phyloP scores from a whole-genome alignment of 2,329 filamentous ascomycete species.

The Pseudopyricularia cyperi region DNA sequence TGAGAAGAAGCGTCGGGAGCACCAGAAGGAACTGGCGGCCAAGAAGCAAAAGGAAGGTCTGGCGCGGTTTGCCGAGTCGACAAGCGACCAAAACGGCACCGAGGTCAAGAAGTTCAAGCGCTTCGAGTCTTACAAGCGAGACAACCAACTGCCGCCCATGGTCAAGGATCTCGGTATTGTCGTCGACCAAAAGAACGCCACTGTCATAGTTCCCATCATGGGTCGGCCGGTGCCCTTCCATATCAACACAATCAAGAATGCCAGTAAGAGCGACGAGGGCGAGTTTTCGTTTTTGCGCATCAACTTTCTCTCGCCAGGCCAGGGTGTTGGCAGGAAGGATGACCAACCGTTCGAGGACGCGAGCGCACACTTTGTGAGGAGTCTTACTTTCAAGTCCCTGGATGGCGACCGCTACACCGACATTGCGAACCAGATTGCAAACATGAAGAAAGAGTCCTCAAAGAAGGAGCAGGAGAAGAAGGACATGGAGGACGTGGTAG shows the following conservation, averaged over 20 bases:
- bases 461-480: constrained; percentile 98
- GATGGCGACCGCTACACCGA: constrained; percentile 81
- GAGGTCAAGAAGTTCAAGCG: constrained; percentile 97
- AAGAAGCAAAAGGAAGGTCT: constrained; percentile 89
- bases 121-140: constrained; percentile 97
- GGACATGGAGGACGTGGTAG: constrained; percentile 97
- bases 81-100: constrained; percentile 73
- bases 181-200: constrained; percentile 81
- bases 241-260: constrained; percentile 96
- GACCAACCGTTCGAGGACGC: constrained; percentile 97
- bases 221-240: constrained; percentile 95
- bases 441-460: constrained; percentile 84
- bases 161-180: constrained; percentile 80
- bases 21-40: constrained; percentile 75
- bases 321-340: constrained; percentile 93
- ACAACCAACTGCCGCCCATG: constrained; percentile 77
- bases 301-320: constrained; percentile 93
- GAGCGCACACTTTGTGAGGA: constrained; percentile 88
- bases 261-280: constrained; percentile 91
- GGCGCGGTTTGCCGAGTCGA: constrained; percentile 73
- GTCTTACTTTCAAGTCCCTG: constrained; percentile 85
- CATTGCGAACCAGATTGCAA: constrained; percentile 85
- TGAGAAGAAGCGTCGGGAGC: constrained; percentile 73
- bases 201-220: constrained; percentile 91
- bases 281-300: constrained; percentile 90